Evolutionary conservation across 306 rosid species (phyloP).

Genomic region (Astragalus glycyphyllos): DNA sequence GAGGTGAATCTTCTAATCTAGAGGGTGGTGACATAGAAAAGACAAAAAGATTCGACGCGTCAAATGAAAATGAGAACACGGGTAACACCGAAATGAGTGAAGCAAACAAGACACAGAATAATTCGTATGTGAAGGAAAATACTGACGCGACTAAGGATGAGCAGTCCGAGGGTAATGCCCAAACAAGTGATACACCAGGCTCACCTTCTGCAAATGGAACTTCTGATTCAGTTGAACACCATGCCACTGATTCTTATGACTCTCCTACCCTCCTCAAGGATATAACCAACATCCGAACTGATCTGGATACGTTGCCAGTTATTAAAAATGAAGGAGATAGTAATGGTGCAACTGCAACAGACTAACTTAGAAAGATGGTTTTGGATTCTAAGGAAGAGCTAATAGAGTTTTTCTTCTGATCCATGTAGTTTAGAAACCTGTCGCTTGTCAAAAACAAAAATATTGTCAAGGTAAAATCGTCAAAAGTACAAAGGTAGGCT

Average conservation of each 20-base stretch:
- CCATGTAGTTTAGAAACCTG: conserved; percentile 38
- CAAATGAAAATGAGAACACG: conserved; percentile 47
- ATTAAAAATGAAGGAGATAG: conserved; percentile 55
- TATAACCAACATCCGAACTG: conserved; percentile 54
- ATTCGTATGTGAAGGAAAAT: conserved; percentile 46
- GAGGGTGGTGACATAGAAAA: conserved; percentile 44
- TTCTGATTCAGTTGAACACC: conserved; percentile 51
- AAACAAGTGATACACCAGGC: conserved; percentile 42
- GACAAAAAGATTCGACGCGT: conserved; percentile 37
- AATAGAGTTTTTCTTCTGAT: conserved; percentile 37
- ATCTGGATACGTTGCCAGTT: conserved; percentile 61
- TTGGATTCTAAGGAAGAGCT: conserved; percentile 19
- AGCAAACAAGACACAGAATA: conserved; percentile 27
- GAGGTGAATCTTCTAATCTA: conserved; percentile 46
- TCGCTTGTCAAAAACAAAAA: background rate
- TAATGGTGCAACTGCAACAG: conserved; percentile 62
- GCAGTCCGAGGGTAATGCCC: conserved; percentile 43
- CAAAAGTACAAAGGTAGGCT: conserved; percentile 47
- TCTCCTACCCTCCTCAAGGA: conserved; percentile 51
- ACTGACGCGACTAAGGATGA: conserved; percentile 46
- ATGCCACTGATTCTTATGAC: conserved; percentile 66
- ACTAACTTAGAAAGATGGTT: conserved; percentile 35
- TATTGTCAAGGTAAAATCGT: conserved; percentile 37
- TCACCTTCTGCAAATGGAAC: conserved; percentile 42
- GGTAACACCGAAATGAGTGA: conserved; percentile 41